Evolutionary conservation across 2,329 filamentous ascomycete genomes (phyloP), one percentile per base, ranked within the genome.

Genomic region (Lomentospora prolificans): DNA sequence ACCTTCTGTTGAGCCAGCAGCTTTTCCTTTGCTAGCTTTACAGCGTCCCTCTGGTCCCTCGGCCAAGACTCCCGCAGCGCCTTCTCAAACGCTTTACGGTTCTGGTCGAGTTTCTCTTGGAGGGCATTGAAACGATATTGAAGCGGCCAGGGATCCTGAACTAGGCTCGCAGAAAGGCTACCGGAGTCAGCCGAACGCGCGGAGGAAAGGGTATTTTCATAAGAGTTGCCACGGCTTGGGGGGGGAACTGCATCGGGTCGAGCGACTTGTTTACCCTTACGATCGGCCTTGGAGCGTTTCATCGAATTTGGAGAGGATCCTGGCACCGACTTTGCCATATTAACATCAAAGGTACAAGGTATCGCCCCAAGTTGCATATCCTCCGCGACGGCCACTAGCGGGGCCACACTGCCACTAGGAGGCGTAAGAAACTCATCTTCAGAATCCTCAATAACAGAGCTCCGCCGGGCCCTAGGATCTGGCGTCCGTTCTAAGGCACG

Each of bases 401-500:
- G 19, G 2, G 19, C 31, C 17, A 28, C 5, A 24, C 30, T 46
- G 9, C 53, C 30, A 8, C 66, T 66, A 7, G 66, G 69, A 10
- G 75, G 71, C 4, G 72, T 73, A 4, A 76, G 61, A 44, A 75
- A 76, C 46, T 82, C 79, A 46, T 82, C 79, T 48, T 82, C 80
- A 0, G 80, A 83, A 60, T 83, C 80, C 53, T 76, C 71, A 41
- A 82, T 75, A 5, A 80, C 64, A 31, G 70, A 67, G 28, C n/a
- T 39, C 52, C 55, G 55, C n/a, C 44, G 22, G 17, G 41, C 39
- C 24, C 12, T 30, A 27, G 33, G 48, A 17, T 48, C 46, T 27
- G 55, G 55, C 33, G 55, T 52, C 33, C 25, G 55, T 19, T 44
- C 46, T 39, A 55, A 27, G 50, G 53, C 53, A 39, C 46, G 53